Evolutionary conservation across 345 rosid species (phyloP).

Genomic region (Lepidium sativum): DNA sequence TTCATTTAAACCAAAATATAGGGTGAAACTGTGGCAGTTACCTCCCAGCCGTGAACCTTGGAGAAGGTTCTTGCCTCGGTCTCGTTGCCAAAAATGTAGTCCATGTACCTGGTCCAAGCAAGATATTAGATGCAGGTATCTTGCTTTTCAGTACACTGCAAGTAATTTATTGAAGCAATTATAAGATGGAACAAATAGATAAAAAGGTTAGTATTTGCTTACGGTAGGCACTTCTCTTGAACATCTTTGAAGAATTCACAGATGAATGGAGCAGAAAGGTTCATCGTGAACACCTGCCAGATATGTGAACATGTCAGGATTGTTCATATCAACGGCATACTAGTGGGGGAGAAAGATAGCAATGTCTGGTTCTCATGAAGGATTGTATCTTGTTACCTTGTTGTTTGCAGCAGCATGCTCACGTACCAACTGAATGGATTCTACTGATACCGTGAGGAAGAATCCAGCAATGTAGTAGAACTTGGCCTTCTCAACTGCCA

Average conservation of each 20-base stretch:
- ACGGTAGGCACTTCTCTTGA: slow-evolving; percentile 70
- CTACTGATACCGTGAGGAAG: slow-evolving; percentile 94
- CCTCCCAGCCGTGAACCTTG: slow-evolving; percentile 97
- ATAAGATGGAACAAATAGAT: neutral
- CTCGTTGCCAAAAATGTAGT: slow-evolving; percentile 88
- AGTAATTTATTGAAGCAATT: neutral
- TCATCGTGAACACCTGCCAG: slow-evolving; percentile 68
- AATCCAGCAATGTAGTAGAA: slow-evolving; percentile 88
- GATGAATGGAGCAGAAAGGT: slow-evolving; percentile 96
- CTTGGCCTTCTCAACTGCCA: slow-evolving; percentile 86
- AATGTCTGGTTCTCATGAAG: neutral
- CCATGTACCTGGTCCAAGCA: slow-evolving; percentile 51
- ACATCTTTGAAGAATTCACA: slow-evolving; percentile 96
- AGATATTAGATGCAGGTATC: slow-evolving; percentile 8
- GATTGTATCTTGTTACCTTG: slow-evolving; percentile 44
- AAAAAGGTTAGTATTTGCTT: slow-evolving; percentile 23
- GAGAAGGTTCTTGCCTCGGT: slow-evolving; percentile 90
- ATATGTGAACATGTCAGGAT: slow-evolving; percentile 8
- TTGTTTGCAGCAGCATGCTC: slow-evolving; percentile 86
- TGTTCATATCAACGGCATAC: neutral
- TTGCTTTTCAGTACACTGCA: neutral
- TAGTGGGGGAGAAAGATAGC: neutral
- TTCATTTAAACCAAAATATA: neutral
- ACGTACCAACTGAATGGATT: slow-evolving; percentile 80
- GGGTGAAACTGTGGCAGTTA: slow-evolving; percentile 2